Conservation (phyloP, 805 yeast species). For the Monosporozyma servazzii region DNA sequence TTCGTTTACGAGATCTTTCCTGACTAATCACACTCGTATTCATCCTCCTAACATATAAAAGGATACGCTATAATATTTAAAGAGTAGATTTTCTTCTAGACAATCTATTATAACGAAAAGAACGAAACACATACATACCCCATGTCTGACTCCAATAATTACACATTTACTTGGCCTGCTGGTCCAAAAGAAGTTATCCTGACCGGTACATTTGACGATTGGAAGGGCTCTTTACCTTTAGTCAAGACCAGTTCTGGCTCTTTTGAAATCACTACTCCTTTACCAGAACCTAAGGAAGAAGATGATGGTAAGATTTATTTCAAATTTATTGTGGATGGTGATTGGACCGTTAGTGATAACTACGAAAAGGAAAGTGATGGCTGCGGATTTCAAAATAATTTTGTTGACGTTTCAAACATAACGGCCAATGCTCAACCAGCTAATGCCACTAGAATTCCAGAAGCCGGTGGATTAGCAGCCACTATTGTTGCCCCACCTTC, state of each 20-base stretch:
- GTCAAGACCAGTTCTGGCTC: constrained; percentile 44
- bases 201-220: constrained; percentile 63
- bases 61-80: not conserved
- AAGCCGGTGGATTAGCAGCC: constrained; percentile 38
- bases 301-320: constrained; percentile 33
- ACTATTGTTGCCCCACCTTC: not conserved
- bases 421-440: constrained; percentile 7
- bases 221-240: constrained; percentile 52
- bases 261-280: constrained; percentile 50
- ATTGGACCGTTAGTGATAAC: constrained; percentile 41
- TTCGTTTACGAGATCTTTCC: not conserved
- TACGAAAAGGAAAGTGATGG: constrained; percentile 39
- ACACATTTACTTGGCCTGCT: constrained; percentile 34
- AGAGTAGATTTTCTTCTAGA: not conserved
- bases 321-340: constrained; percentile 62
- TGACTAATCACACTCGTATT: not conserved
- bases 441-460: constrained; percentile 35
- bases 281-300: constrained; percentile 29
- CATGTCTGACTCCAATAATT: constrained; percentile 2
- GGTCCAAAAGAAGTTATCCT: constrained; percentile 53
- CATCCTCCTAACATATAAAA: not conserved
- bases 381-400: constrained; percentile 34
- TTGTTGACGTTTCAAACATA: constrained; percentile 13
- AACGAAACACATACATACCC: not conserved
- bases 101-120: not conserved